A percentile compares a stretch with the other conserved stretches of the same genome.
Evolutionary conservation across 78 protist species (phyloP).

Genomic region (Dictyostelium firmibasis): DNA sequence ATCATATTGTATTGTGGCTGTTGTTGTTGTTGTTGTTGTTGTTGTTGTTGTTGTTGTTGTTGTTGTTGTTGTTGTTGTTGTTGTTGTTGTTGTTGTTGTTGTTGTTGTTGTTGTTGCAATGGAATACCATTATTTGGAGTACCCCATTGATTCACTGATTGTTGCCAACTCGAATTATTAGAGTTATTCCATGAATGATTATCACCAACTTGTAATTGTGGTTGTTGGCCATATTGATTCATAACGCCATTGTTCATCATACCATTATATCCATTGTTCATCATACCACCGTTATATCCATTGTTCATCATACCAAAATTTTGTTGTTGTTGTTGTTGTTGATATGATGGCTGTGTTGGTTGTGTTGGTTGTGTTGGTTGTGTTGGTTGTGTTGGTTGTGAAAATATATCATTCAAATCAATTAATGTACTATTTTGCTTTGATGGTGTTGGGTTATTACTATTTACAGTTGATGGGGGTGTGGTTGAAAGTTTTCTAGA

Average conservation of each 20-base stretch:
- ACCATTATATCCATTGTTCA: not conserved
- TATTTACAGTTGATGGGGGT: not conserved
- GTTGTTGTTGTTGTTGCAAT: not conserved
- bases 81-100: not conserved
- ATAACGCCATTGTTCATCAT: not conserved
- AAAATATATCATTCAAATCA: constrained; percentile 56
- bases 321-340: not conserved
- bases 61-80: not conserved
- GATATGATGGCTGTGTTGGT: not conserved
- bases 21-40: not conserved
- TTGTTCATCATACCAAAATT: not conserved
- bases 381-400: not conserved
- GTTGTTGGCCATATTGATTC: not conserved
- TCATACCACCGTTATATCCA: not conserved
- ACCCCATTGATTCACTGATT: constrained; percentile 8
- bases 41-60: not conserved
- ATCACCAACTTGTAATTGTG: not conserved
- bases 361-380: not conserved
- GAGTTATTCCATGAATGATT: not conserved
- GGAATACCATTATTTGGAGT: not conserved
- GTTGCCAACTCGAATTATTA: not conserved
- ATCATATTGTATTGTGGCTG: not conserved
- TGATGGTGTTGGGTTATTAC: not conserved
- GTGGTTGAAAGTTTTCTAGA: not conserved
- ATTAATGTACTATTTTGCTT: not conserved